A percentile compares a stretch with the other conserved stretches of the same genome.
phyloP scores from a whole-genome alignment of 306 rosid species.

The Spatholobus suberectus region DNA sequence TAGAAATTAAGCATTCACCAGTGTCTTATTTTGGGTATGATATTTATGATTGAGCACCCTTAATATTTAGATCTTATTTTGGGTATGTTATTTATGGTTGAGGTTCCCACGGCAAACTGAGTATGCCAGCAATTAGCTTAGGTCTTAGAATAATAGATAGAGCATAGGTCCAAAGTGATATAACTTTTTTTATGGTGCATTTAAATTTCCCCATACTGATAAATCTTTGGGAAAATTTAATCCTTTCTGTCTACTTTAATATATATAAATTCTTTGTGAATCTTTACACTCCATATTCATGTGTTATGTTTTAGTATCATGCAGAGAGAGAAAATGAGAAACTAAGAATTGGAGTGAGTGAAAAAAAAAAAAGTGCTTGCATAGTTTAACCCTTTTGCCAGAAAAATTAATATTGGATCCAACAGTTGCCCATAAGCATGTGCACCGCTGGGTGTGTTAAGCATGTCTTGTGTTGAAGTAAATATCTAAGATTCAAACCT shows the following conservation, averaged over 20 bases:
- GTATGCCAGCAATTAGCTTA: slow-evolving; percentile 3
- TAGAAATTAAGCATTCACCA: neutral
- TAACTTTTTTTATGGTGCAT: neutral
- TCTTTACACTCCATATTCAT: neutral
- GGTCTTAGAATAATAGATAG: neutral
- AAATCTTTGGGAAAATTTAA: neutral
- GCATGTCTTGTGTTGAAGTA: neutral
- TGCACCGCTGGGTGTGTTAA: neutral
- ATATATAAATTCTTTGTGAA: neutral
- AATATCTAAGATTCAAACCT: neutral
- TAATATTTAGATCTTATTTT: slow-evolving; percentile 33
- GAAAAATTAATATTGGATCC: neutral
- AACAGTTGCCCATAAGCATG: neutral
- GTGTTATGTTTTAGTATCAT: neutral
- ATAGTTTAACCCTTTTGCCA: neutral
- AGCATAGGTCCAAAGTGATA: neutral
- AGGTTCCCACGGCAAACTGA: slow-evolving; percentile 39
- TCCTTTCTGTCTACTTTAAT: neutral
- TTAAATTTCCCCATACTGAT: neutral
- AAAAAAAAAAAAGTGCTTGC: neutral
- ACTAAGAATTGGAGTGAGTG: neutral
- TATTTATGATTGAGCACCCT: slow-evolving; percentile 25
- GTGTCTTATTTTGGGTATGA: no score
- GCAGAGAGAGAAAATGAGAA: neutral
- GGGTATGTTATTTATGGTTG: slow-evolving; percentile 39